Conservation (phyloP, 352 stramenopile genomes). For the Phytophthora hibernalis region DNA sequence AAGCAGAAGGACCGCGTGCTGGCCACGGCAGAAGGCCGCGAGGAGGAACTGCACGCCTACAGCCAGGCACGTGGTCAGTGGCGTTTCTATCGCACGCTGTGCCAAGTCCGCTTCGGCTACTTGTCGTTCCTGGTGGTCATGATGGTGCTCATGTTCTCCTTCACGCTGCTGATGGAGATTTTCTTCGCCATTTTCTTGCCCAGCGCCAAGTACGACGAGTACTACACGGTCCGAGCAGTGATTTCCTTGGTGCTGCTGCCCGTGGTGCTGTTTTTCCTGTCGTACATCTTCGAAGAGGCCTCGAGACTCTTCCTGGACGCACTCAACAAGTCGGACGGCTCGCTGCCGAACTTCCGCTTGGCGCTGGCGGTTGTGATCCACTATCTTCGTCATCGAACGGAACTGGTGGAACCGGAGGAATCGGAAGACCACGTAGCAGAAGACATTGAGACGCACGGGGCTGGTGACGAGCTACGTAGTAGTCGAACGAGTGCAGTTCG, state of each 20-base stretch:
- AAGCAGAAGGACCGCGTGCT: conserved; percentile 50
- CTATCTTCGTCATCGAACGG: conserved; percentile 73
- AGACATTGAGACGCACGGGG: conserved; percentile 6
- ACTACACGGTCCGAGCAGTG: conserved; percentile 68
- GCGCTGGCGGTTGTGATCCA: conserved; percentile 80
- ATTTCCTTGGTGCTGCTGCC: conserved; percentile 65
- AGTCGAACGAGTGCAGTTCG: conserved; percentile 32
- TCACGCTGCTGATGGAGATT: conserved; percentile 86
- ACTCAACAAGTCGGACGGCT: conserved; percentile 76
- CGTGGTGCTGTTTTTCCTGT: conserved; percentile 76
- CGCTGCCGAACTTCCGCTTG: conserved; percentile 80
- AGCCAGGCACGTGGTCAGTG: conserved; percentile 50
- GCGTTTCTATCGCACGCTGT: conserved; percentile 77
- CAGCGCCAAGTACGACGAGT: conserved; percentile 74
- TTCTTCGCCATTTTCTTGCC: conserved; percentile 88
- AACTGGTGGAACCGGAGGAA: conserved; percentile 45
- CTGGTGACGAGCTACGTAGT: conserved; percentile 21
- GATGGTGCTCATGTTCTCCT: conserved; percentile 87
- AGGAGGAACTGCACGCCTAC: conserved; percentile 66
- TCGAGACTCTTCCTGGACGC: conserved; percentile 75
- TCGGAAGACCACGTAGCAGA: conserved; percentile 11
- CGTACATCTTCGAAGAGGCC: conserved; percentile 82
- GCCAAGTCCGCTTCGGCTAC: conserved; percentile 82
- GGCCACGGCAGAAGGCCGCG: conserved; percentile 55
- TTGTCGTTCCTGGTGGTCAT: conserved; percentile 85